These are phyloP conservation scores for Sisymbrium irio DNA, from an alignment of 345 rosid genomes.

Conservation along the genomic window DNA sequence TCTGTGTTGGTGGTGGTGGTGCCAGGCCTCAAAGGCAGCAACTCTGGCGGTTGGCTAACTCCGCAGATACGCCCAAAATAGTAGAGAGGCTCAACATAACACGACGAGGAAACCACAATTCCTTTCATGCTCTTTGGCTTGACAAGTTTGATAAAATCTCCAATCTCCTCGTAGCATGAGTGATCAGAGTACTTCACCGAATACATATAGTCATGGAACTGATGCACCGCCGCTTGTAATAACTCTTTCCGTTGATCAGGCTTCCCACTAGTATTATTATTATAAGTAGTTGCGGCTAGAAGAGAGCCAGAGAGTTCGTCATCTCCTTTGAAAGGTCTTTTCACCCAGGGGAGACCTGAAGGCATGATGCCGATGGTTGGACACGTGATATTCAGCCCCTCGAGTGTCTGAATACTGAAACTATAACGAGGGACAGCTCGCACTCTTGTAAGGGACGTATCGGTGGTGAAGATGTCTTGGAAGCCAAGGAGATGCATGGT, in stretches of 20 bases:
- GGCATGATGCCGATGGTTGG: slow-evolving; percentile 89
- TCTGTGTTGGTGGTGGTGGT: slow-evolving; percentile 7
- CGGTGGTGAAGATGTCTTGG: slow-evolving; percentile 64
- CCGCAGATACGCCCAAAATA: slow-evolving; percentile 60
- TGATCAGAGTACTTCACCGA: slow-evolving; percentile 73
- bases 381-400: slow-evolving; percentile 51
- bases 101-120: slow-evolving; percentile 63
- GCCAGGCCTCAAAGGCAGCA: slow-evolving; percentile 26
- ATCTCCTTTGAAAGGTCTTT: slow-evolving; percentile 40
- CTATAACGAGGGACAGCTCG: slow-evolving; percentile 85
- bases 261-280: background rate
- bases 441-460: slow-evolving; percentile 66
- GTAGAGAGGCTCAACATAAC: slow-evolving; percentile 60
- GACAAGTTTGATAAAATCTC: slow-evolving; percentile 60
- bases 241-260: slow-evolving; percentile 3
- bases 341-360: slow-evolving; percentile 80
- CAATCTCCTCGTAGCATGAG: slow-evolving; percentile 65
- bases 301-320: slow-evolving; percentile 45
- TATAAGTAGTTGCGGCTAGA: slow-evolving; percentile 23
- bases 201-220: slow-evolving; percentile 49
- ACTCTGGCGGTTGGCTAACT: slow-evolving; percentile 36
- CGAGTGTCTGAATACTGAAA: slow-evolving; percentile 66
- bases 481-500: slow-evolving; percentile 77
- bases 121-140: slow-evolving; percentile 63
- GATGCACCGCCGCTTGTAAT: slow-evolving; percentile 33